phyloP scores from a whole-genome alignment of 345 rosid genomes.

The Pugionium dolabratum region DNA sequence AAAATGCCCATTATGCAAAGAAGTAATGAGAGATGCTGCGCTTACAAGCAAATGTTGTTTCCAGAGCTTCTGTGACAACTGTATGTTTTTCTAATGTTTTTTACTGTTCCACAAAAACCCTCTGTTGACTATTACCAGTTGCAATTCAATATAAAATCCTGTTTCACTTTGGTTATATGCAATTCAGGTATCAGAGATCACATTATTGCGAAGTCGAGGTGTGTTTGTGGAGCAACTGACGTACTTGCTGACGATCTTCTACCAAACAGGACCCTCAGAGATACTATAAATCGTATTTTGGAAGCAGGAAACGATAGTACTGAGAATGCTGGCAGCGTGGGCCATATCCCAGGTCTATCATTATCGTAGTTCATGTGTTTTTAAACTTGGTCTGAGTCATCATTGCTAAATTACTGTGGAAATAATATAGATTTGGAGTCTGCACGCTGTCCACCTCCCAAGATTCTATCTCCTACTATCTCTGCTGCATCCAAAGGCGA shows the following conservation, averaged over 20 bases:
- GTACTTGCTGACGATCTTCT: conserved; percentile 94
- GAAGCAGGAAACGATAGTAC: conserved; percentile 90
- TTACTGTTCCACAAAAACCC: conserved; percentile 1
- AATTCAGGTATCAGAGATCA: conserved; percentile 80
- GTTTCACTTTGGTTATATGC: conserved; percentile 17
- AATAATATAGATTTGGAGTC: conserved; percentile 68
- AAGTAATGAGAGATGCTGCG: conserved; percentile 93
- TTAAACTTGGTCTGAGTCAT: conserved; percentile 6
- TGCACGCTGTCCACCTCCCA: conserved; percentile 68
- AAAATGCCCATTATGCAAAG: conserved; percentile 91
- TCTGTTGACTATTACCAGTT: conserved; percentile 10
- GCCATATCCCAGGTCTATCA: conserved; percentile 78
- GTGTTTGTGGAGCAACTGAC: conserved; percentile 84
- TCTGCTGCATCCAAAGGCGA: conserved; percentile 82
- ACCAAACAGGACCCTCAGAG: conserved; percentile 93
- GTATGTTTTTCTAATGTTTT: conserved; percentile 44
- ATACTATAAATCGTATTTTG: conserved; percentile 86
- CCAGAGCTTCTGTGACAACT: conserved; percentile 80
- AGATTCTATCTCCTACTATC: conserved; percentile 67
- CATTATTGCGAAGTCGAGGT: conserved; percentile 71
- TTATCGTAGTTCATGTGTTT: conserved; percentile 21
- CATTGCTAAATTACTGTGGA: conserved; percentile 21
- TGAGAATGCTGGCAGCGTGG: conserved; percentile 77
- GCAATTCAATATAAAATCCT: background rate
- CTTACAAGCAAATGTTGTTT: conserved; percentile 95